These are phyloP conservation scores for Avena sativa DNA, from an alignment of 176 grass and related monocot genomes.

Conservation along the genomic window DNA sequence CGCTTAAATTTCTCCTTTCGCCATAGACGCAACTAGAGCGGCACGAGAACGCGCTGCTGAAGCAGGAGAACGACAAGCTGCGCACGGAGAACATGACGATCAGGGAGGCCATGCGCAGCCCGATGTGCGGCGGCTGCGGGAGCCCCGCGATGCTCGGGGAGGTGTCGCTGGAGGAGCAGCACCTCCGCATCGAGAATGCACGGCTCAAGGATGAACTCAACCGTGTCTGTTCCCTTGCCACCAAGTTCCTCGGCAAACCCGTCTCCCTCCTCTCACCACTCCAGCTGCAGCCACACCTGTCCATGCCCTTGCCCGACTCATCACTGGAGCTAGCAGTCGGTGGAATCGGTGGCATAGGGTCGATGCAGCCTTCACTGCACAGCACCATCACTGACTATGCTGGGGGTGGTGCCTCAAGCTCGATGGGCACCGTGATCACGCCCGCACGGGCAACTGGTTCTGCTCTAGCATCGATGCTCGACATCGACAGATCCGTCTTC, in stretches of 20 bases:
- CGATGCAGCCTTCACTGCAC: constrained; percentile 37
- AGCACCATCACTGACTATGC: constrained; percentile 60
- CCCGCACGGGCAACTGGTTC: constrained; percentile 45
- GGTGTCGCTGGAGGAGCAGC: constrained; percentile 89
- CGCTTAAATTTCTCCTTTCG: background rate
- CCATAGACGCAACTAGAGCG: constrained; percentile 87
- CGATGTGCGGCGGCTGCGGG: constrained; percentile 84
- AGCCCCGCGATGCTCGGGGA: constrained; percentile 84
- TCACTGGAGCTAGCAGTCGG: constrained; percentile 74
- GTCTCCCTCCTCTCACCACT: constrained; percentile 33
- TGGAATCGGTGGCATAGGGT: constrained; percentile 49
- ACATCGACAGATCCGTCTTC: constrained; percentile 69
- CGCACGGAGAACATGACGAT: constrained; percentile 87
- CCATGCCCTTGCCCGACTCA: constrained; percentile 69
- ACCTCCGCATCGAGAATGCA: constrained; percentile 90
- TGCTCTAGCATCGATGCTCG: constrained; percentile 22
- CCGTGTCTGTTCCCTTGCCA: constrained; percentile 73
- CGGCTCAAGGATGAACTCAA: constrained; percentile 89
- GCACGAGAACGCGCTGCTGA: constrained; percentile 90
- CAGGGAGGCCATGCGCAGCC: constrained; percentile 81
- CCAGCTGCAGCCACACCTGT: constrained; percentile 43
- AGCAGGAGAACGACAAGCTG: constrained; percentile 95
- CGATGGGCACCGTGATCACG: constrained; percentile 74
- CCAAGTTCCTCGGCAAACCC: constrained; percentile 90
- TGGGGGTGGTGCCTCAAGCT: constrained; percentile 51